These are phyloP conservation scores for Vigna unguiculata DNA, from an alignment of 306 rosid species.

Conservation along the genomic window DNA sequence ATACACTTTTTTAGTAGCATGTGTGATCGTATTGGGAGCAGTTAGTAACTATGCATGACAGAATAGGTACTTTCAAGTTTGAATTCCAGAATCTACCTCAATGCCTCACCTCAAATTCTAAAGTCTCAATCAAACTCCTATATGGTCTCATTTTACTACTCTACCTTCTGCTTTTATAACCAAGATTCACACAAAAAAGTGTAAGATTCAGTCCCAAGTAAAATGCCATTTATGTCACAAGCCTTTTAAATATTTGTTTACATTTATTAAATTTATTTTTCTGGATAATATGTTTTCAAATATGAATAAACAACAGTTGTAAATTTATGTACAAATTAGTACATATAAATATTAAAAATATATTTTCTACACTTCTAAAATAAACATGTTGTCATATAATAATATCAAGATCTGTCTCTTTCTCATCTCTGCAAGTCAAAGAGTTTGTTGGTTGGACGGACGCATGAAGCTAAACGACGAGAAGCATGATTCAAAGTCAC, in stretches of 20 bases:
- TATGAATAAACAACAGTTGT: no score
- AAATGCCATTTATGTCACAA: no score
- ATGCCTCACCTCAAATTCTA: background rate
- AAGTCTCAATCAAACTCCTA: background rate
- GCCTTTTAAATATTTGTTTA: no score
- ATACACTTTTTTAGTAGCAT: no score
- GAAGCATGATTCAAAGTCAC: constrained; percentile 46
- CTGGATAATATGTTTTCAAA: no score
- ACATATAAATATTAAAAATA: no score
- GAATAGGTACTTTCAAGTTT: background rate
- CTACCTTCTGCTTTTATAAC: background rate
- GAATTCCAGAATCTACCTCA: background rate
- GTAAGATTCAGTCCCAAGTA: no score
- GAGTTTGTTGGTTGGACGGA: constrained; percentile 56
- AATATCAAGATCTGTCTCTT: background rate
- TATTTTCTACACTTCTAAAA: no score
- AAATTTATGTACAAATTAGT: no score
- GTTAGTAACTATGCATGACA: background rate
- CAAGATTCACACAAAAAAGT: background rate
- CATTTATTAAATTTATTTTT: no score
- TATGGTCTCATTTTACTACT: background rate
- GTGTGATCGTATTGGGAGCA: background rate
- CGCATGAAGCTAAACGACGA: constrained; percentile 51
- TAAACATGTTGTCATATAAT: no score
- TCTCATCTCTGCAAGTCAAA: constrained; percentile 61